phyloP scores from a whole-genome alignment of 345 rosid genomes.

The Erodium maritimum region DNA sequence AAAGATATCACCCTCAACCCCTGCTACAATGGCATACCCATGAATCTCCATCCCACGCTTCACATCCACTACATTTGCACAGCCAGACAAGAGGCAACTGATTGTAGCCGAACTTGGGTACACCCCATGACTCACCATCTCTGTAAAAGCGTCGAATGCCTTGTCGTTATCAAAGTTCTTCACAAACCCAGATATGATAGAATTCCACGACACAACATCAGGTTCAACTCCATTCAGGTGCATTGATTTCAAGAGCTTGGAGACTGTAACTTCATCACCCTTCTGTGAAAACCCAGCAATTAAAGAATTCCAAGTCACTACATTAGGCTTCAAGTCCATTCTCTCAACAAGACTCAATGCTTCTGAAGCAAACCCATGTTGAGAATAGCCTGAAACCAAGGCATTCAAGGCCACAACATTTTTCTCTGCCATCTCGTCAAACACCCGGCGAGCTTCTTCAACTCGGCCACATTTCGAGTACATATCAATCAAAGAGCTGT shows the following conservation, averaged over 20 bases:
- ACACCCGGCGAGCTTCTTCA: slow-evolving; percentile 33
- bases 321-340: slow-evolving; percentile 38
- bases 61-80: slow-evolving; percentile 32
- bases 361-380: slow-evolving; percentile 27
- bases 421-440: slow-evolving; percentile 35
- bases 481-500: slow-evolving; percentile 65
- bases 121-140: slow-evolving; percentile 44
- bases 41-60: slow-evolving; percentile 65
- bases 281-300: slow-evolving; percentile 53
- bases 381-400: slow-evolving; percentile 61
- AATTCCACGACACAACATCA: slow-evolving; percentile 77
- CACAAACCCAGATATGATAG: slow-evolving; percentile 64
- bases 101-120: slow-evolving; percentile 54
- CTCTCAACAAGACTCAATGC: slow-evolving; percentile 44
- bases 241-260: slow-evolving; percentile 41
- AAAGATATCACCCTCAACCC: slow-evolving; percentile 49
- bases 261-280: slow-evolving; percentile 36
- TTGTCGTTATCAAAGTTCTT: slow-evolving; percentile 40
- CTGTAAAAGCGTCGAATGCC: slow-evolving; percentile 46
- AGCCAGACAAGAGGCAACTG: slow-evolving; percentile 62
- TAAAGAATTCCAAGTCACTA: slow-evolving; percentile 59
- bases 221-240: slow-evolving; percentile 34
- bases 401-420: slow-evolving; percentile 64
- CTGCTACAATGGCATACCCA: slow-evolving; percentile 44
- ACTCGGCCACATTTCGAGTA: slow-evolving; percentile 51